Evolutionary conservation across 306 rosid species (phyloP), one percentile per base, ranked within the genome.

Genomic region (Hippophae tibetana): DNA sequence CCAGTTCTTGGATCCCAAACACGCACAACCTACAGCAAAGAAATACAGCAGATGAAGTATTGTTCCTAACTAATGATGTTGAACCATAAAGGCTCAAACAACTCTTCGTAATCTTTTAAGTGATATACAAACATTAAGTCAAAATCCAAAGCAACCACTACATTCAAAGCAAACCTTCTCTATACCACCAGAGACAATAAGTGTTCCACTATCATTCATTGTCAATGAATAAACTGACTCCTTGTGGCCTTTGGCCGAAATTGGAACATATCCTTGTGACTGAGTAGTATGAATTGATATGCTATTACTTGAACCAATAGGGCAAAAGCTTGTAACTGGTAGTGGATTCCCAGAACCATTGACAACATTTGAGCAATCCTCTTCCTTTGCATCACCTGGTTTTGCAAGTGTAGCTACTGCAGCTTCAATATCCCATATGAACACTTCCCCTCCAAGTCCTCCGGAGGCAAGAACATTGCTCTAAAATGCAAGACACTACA

Each of bases 361-460:
- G 75, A 79, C 64, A 56, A 78, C 95, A 80, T 82, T 86, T 52
- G 89, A 82, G 69, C 81, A 66, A 68, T 86, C 95, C 26, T 93
- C 99, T 64, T 71, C 94, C 69, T 63, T 70, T 69, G 85, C 74
- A 71, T 93, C 97, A 53, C 77, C 77, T 66, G 83, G 43, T 86
- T 86, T 89, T 42, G 85, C 73, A 67, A 60, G 65, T 47, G 95
- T 88, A 64, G 83, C 64, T 13, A 84, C 77, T 1, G 97, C 93
- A 66, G 94, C 94, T 70, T 88, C 99, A 40, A 93, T 68, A 80
- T 93, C 99, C 99, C 99, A 93, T 74, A 93, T 62, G 70, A 93
- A 93, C 64, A 93, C 99, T 85, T 93, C 99, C 85, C 97, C 99
- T 9, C 99, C 99, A 79, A 93, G 97, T 76, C 99, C 99, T 50